Base-by-base conservation (phyloP, 192 early-diverging fungal genomes). In the Coemansia sp. region DNA sequence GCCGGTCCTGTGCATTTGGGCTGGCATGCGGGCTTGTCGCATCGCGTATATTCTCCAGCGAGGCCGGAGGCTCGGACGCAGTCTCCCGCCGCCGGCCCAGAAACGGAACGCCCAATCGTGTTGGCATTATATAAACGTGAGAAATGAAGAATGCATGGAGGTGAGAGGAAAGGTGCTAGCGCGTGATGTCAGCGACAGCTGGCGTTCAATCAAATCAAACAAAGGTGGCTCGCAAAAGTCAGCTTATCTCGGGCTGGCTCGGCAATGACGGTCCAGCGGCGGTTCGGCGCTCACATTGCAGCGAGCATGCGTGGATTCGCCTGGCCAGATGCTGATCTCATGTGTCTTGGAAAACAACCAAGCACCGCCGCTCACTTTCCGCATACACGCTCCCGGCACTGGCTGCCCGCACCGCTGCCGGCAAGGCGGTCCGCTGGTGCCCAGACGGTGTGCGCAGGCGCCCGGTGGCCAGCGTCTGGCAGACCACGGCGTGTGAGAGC, bases 51-150 rank as follows among this genome's bases (percentile, higher is more conserved):
- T n/a, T 48, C 22, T 25, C 24, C 46, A 6, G 10, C 11, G 21
- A 48, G 25, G 27, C n/a, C 16, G 49, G 49, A 18, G 49, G 49
- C 27, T 52, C 49, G 21, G 49, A 52, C 27, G 54, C 30, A 10
- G 48, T 43, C 19, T 64, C 69, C 30, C 69, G 62, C 38, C 69
- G 52, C 18, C 69, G 56, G 18, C 57, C 50, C 0, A 64, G 57
- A 52, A 71, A 71, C 38, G 69, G 62, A 27, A 71, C 69, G 38
- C 57, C 52, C 49, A 71, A 53, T 32, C 56, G 62, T 33, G 69
- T 56, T 4, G 61, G 68, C 68, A 70, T 70, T 38, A 30, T 18
- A 38, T 40, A 40, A 40, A 16, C 12, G 12, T 40, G n/a, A 40
- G 12, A 40, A 40, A 40, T 40, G 35, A 40, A 40, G 35, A 40